Conservation (phyloP, 768 basidiomycete species). For the Agrocybe chaxingu region DNA sequence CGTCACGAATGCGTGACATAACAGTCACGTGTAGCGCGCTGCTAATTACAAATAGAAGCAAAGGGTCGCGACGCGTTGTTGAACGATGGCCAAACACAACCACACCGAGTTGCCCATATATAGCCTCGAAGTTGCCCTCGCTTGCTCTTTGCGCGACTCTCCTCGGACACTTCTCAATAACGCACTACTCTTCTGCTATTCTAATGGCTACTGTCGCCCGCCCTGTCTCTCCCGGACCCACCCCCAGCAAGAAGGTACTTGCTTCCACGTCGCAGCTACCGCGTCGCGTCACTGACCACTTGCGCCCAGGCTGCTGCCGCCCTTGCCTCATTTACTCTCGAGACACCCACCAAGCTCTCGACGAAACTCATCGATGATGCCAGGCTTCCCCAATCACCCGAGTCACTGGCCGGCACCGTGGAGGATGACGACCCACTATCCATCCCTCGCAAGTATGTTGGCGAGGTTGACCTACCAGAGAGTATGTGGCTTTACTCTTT, state of each 20-base stretch:
- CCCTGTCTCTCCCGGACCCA: slow-evolving; percentile 30
- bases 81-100: slow-evolving; percentile 30
- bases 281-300: slow-evolving; percentile 4
- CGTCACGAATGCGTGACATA: neutral
- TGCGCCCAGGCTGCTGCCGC: slow-evolving; percentile 37
- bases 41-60: slow-evolving; percentile 10
- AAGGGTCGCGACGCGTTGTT: slow-evolving; percentile 22
- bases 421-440: slow-evolving; percentile 21
- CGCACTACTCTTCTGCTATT: slow-evolving; percentile 6
- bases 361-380: slow-evolving; percentile 32
- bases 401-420: slow-evolving; percentile 28
- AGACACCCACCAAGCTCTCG: slow-evolving; percentile 34
- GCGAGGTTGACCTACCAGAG: slow-evolving; percentile 70
- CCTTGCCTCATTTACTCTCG: slow-evolving; percentile 40
- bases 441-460: slow-evolving; percentile 53
- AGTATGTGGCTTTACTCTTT: slow-evolving; percentile 27
- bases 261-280: slow-evolving; percentile 1
- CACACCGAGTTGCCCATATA: slow-evolving; percentile 26
- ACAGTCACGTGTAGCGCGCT: neutral
- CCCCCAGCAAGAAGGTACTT: slow-evolving; percentile 52
- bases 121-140: slow-evolving; percentile 13
- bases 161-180: slow-evolving; percentile 2
- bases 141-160: slow-evolving; percentile 11
- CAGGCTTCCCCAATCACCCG: slow-evolving; percentile 32
- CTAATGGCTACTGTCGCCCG: slow-evolving; percentile 29